phyloP scores from a whole-genome alignment of 2,329 filamentous ascomycete species.

The Fusarium multiceps region DNA sequence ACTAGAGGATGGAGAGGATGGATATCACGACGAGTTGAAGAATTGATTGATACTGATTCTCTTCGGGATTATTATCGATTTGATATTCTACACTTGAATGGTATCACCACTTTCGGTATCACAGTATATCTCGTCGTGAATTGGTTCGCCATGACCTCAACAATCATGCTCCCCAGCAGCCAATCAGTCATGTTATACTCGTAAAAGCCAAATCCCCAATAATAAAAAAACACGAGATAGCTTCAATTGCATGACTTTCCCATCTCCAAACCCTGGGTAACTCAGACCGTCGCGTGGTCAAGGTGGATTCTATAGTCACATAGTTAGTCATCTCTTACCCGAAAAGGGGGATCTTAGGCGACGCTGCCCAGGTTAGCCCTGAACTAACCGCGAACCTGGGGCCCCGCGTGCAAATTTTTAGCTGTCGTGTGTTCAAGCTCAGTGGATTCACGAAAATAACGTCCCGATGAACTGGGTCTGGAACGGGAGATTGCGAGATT shows the following conservation, averaged over 20 bases:
- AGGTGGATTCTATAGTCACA: conserved; percentile 8
- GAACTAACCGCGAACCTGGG: conserved; percentile 17
- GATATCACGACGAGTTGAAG: neutral
- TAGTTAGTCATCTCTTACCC: conserved; percentile 18
- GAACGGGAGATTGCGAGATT: neutral
- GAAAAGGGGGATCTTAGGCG: conserved; percentile 15
- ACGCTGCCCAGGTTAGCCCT: neutral
- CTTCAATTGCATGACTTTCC: conserved; percentile 9
- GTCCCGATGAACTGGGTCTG: neutral
- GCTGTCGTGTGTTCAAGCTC: conserved; percentile 18
- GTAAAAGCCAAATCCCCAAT: too few relatives aligned
- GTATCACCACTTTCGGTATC: too few relatives aligned
- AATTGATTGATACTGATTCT: neutral
- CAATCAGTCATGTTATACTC: neutral
- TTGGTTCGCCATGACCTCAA: too few relatives aligned
- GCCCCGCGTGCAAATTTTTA: conserved; percentile 24
- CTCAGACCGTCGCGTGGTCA: neutral
- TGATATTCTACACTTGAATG: too few relatives aligned
- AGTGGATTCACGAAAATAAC: conserved; percentile 17
- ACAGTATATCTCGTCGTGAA: too few relatives aligned
- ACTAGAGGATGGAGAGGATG: neutral
- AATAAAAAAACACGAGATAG: neutral
- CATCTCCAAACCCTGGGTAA: neutral
- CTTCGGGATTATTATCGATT: too few relatives aligned
- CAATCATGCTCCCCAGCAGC: too few relatives aligned